Conservation (phyloP, 2,329 filamentous ascomycete genomes). For the Fonsecaea nubica region DNA sequence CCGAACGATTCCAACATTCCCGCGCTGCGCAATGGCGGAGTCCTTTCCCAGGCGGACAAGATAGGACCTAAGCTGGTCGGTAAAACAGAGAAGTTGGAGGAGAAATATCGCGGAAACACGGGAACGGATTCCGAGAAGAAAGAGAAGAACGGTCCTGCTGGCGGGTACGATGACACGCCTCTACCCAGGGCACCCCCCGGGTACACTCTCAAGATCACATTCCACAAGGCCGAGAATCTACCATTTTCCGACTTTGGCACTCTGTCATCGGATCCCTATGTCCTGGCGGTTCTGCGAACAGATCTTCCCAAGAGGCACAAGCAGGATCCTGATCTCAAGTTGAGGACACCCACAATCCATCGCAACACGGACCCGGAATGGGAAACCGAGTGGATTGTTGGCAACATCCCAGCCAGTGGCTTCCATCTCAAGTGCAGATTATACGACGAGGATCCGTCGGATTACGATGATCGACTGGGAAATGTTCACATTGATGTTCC, state of each 20-base stretch:
- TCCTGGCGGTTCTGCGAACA: slow-evolving; percentile 76
- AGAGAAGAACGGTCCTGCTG: slow-evolving; percentile 61
- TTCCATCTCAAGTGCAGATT: slow-evolving; percentile 85
- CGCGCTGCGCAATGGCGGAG: slow-evolving; percentile 35
- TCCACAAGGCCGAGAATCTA: slow-evolving; percentile 80
- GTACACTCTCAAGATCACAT: slow-evolving; percentile 83
- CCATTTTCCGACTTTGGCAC: slow-evolving; percentile 80
- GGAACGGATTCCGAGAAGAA: slow-evolving; percentile 46
- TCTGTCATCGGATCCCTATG: slow-evolving; percentile 81
- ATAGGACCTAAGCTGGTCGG: slow-evolving; percentile 49
- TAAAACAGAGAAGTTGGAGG: slow-evolving; percentile 49
- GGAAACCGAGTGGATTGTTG: slow-evolving; percentile 86
- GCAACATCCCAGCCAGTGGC: slow-evolving; percentile 79
- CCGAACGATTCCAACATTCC: slow-evolving; percentile 23
- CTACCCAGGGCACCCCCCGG: slow-evolving; percentile 76
- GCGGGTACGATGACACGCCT: slow-evolving; percentile 81
- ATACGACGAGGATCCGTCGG: slow-evolving; percentile 87
- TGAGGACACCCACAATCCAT: slow-evolving; percentile 78
- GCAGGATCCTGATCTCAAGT: slow-evolving; percentile 76
- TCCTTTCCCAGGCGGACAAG: slow-evolving; percentile 41
- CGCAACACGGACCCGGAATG: slow-evolving; percentile 76
- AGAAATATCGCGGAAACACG: slow-evolving; percentile 43
- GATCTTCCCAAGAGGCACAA: slow-evolving; percentile 77
- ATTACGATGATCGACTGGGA: slow-evolving; percentile 85
- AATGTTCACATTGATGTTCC: slow-evolving; percentile 76